These are phyloP conservation scores for Chytriomyces sp. DNA, from an alignment of 192 early-diverging fungal genomes.

Conservation along the genomic window DNA sequence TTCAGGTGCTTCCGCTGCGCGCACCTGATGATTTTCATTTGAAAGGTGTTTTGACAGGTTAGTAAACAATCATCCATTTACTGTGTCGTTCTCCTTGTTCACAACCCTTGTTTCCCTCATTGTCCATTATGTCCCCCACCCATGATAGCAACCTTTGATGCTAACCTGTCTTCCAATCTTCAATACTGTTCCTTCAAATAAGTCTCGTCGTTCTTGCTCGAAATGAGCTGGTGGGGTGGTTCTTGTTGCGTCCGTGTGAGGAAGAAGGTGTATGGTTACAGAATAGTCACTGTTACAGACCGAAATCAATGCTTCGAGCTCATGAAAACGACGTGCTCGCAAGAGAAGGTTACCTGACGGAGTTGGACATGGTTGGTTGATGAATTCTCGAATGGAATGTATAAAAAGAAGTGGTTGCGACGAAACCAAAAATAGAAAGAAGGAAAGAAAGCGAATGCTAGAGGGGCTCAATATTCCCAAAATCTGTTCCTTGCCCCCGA, in stretches of 20 bases:
- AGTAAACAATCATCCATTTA: no score
- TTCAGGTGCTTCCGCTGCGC: constrained; percentile 1
- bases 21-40: constrained; percentile 8
- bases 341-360: no score
- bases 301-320: no score
- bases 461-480: constrained; percentile 33
- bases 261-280: constrained; percentile 25
- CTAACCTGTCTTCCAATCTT: constrained; percentile 33
- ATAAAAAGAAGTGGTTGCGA: no score
- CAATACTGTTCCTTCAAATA: constrained; percentile 27
- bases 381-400: no score
- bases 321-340: no score
- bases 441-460: not conserved
- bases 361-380: no score
- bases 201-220: constrained; percentile 23
- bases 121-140: no score
- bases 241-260: constrained; percentile 31
- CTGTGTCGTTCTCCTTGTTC: no score
- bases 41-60: not conserved
- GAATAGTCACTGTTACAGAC: constrained; percentile 24
- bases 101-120: no score
- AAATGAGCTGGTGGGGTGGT: constrained; percentile 28
- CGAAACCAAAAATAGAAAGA: not conserved
- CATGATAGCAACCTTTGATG: no score
- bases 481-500: constrained; percentile 34